phyloP scores from a whole-genome alignment of 352 stramenopile species.

The Globisporangium okanoganense region DNA sequence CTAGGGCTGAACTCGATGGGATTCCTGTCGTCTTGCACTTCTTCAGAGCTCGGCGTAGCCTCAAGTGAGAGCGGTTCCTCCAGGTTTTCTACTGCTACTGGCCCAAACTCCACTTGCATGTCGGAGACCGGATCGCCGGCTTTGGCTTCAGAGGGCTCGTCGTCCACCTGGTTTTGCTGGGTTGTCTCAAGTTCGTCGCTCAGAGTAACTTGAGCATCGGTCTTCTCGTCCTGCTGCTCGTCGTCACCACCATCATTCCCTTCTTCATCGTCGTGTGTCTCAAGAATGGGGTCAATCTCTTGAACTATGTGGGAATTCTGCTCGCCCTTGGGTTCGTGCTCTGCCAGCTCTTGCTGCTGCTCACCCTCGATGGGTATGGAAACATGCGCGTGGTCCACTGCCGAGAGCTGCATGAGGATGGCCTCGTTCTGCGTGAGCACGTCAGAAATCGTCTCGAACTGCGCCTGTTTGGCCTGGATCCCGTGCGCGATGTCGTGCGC shows the following conservation, averaged over 20 bases:
- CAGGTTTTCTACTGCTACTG: too few relatives aligned
- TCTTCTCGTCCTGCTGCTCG: constrained; percentile 9
- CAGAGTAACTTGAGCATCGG: too few relatives aligned
- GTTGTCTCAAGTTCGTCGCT: neutral
- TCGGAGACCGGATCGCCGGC: too few relatives aligned
- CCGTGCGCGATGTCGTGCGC: constrained; percentile 20
- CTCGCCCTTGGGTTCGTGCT: neutral
- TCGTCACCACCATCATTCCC: neutral
- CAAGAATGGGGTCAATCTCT: constrained; percentile 2
- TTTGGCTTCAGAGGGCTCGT: neutral
- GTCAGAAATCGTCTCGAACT: constrained; percentile 41
- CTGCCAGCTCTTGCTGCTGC: too few relatives aligned
- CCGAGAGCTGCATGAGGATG: constrained; percentile 45
- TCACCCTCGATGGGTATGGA: neutral
- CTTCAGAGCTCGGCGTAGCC: neutral
- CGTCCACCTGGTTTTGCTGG: neutral
- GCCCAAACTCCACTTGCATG: neutral
- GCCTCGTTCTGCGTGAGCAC: constrained; percentile 58
- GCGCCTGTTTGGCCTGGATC: constrained; percentile 32
- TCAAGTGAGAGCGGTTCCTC: too few relatives aligned
- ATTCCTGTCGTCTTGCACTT: neutral
- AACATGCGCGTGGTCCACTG: neutral
- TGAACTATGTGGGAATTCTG: neutral
- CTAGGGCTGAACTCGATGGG: neutral
- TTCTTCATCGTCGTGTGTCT: constrained; percentile 8